Evolutionary conservation across 169 alveolate species (phyloP).

Genomic region (Plasmodium malariae): DNA sequence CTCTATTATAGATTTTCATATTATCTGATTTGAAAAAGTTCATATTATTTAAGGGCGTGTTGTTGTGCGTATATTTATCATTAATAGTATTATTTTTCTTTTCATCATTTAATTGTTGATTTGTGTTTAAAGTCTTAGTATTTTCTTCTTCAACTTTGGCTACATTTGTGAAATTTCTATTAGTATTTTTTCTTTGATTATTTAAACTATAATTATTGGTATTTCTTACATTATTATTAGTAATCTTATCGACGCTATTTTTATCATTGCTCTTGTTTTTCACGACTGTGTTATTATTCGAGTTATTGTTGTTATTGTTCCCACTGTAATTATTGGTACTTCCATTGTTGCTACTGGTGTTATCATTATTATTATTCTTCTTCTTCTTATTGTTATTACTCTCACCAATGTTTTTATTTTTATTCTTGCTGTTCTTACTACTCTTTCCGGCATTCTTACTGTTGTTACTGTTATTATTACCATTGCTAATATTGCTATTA

Average conservation of each 20-base stretch:
- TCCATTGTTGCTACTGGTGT: neutral
- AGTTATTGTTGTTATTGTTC: neutral
- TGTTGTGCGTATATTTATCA: constrained; percentile 27
- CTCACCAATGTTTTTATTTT: neutral
- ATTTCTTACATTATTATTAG: neutral
- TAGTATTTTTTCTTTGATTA: constrained; percentile 50
- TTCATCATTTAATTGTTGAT: constrained; percentile 18
- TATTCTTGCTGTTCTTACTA: constrained; percentile 24
- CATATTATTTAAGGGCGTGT: constrained; percentile 8
- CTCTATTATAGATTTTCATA: constrained; percentile 17
- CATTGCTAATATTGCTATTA: constrained; percentile 3
- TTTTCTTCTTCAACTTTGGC: constrained; percentile 19
- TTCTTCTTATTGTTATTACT: neutral
- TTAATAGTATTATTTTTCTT: constrained; percentile 8
- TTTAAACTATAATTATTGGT: neutral
- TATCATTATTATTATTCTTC: neutral
- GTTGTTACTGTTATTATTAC: constrained; percentile 16
- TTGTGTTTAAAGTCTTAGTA: constrained; percentile 4
- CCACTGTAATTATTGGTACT: neutral
- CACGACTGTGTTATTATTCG: neutral
- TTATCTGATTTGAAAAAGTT: constrained; percentile 62
- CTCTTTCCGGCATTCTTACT: constrained; percentile 8
- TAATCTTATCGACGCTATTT: neutral
- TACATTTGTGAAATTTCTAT: constrained; percentile 3
- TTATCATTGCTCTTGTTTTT: neutral